These are phyloP conservation scores for Candida schatavii DNA, from an alignment of 805 yeast genomes.

Conservation along the genomic window DNA sequence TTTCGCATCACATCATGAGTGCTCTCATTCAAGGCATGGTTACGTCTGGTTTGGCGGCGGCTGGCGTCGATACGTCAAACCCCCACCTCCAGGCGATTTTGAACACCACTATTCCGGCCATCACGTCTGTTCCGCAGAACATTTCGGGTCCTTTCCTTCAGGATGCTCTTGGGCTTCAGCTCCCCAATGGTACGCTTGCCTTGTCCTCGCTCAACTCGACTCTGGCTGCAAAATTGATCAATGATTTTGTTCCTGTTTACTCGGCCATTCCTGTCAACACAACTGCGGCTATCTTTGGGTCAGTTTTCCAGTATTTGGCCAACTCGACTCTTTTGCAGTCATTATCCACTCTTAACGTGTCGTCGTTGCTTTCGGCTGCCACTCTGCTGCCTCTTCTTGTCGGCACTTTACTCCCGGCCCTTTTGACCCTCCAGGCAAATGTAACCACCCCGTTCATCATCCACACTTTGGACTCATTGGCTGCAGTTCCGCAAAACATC, in stretches of 20 bases:
- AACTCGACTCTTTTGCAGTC: neutral
- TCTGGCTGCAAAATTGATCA: neutral
- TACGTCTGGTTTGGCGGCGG: neutral
- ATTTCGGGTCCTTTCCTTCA: neutral
- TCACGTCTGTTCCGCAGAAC: neutral
- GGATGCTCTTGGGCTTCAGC: neutral
- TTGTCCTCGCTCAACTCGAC: neutral
- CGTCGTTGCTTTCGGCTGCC: neutral
- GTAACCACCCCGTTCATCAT: neutral
- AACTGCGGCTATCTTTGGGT: neutral
- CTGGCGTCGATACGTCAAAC: neutral
- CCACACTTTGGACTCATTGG: neutral
- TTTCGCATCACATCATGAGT: neutral
- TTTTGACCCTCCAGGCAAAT: neutral
- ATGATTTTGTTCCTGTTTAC: neutral
- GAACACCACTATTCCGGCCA: neutral
- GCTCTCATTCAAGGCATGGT: neutral
- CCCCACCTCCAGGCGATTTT: conserved; percentile 42
- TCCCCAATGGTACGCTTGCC: neutral
- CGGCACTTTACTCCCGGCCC: neutral
- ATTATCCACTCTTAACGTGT: neutral
- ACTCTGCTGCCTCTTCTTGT: neutral
- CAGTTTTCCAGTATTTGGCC: neutral
- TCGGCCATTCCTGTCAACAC: neutral
- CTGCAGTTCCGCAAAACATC: neutral